Percentiles rank a stretch among this genome's conserved stretches.
phyloP scores from a whole-genome alignment of 768 basidiomycete species.

The Hypholoma fasciculare region DNA sequence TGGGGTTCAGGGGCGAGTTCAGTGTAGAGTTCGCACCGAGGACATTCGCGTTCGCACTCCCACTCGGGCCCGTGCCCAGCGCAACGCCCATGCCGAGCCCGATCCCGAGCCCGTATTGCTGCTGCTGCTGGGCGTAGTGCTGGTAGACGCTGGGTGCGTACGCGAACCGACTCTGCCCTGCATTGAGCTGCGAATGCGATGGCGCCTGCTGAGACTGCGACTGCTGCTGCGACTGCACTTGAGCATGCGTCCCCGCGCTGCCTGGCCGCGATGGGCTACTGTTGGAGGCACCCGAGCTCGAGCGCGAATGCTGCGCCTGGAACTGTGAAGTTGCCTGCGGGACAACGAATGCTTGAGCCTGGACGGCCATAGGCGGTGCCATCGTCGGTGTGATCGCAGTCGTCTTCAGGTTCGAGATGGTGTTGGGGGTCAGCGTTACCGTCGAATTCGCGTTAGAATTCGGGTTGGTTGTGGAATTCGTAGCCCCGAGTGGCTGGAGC shows the following conservation, averaged over 20 bases:
- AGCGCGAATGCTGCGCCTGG: conserved; percentile 3
- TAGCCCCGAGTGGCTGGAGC: not conserved
- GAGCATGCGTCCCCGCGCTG: not conserved
- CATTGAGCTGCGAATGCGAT: too few relatives aligned
- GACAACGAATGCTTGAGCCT: conserved; percentile 17
- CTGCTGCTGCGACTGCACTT: conserved; percentile 1
- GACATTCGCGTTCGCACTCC: conserved; percentile 3
- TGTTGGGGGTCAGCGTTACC: not conserved
- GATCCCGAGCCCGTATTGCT: not conserved
- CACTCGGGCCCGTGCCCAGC: conserved; percentile 3
- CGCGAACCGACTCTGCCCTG: not conserved
- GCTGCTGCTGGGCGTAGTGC: conserved; percentile 22
- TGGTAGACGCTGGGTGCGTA: not conserved
- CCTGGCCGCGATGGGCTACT: not conserved
- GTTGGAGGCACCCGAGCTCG: conserved; percentile 9
- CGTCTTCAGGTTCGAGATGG: conserved; percentile 17
- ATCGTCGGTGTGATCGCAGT: conserved; percentile 17
- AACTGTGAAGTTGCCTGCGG: conserved; percentile 19
- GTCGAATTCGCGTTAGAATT: not conserved
- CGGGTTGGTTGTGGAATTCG: not conserved
- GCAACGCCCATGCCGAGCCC: not conserved
- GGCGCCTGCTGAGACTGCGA: not conserved
- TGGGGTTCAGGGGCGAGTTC: not conserved
- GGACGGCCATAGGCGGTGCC: conserved; percentile 8
- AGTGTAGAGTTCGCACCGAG: not conserved